Conservation (phyloP, 345 rosid genomes). For the Eutrema heterophyllum region DNA sequence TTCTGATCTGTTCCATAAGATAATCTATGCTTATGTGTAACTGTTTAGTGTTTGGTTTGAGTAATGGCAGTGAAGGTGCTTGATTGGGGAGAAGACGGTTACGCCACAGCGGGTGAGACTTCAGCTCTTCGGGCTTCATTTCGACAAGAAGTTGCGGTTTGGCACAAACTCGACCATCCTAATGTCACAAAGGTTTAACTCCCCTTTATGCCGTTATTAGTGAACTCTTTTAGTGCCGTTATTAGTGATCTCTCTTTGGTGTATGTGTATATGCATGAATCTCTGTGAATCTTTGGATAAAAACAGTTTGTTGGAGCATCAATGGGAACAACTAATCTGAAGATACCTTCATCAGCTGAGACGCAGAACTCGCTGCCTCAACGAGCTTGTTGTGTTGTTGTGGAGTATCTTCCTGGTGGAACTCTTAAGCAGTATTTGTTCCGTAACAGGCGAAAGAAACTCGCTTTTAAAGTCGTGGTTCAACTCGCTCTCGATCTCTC, state of each 20-base stretch:
- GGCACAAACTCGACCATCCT: constrained; percentile 95
- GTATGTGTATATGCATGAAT: neutral
- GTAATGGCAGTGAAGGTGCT: constrained; percentile 63
- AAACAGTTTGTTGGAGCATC: constrained; percentile 91
- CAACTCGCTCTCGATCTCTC: constrained; percentile 91
- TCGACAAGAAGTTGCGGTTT: constrained; percentile 92
- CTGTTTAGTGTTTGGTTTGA: constrained; percentile 3
- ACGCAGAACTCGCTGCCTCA: constrained; percentile 45
- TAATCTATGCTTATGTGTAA: neutral
- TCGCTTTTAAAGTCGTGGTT: constrained; percentile 68
- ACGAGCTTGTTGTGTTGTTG: constrained; percentile 90
- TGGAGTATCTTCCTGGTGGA: constrained; percentile 90
- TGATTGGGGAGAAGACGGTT: constrained; percentile 94
- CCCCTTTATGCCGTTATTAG: neutral
- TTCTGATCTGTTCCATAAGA: neutral
- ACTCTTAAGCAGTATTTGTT: constrained; percentile 82
- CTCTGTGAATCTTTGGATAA: neutral
- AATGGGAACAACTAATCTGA: constrained; percentile 90
- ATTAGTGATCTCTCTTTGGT: neutral
- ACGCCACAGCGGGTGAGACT: constrained; percentile 68
- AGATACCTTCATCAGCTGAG: constrained; percentile 59
- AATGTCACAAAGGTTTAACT: constrained; percentile 77
- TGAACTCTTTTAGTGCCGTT: neutral
- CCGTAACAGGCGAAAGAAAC: constrained; percentile 80
- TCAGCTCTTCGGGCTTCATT: constrained; percentile 84